phyloP scores from a whole-genome alignment of 495 filamentous ascomycete species.

The Aspergillus sparsus region DNA sequence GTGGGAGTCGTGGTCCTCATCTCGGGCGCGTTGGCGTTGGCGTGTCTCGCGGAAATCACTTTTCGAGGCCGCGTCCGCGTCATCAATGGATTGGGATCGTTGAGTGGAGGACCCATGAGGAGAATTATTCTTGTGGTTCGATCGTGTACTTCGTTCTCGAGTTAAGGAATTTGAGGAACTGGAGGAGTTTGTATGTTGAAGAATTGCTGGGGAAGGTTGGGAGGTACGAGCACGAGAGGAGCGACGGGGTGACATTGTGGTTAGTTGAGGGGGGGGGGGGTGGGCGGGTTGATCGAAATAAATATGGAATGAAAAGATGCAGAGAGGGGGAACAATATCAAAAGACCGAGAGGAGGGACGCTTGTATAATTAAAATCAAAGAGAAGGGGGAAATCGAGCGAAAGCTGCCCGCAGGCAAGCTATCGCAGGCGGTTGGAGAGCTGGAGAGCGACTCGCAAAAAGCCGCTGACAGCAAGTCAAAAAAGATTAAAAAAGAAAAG shows the following conservation, averaged over 20 bases:
- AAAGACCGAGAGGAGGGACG: not conserved
- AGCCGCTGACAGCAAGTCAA: not conserved
- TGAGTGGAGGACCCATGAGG: conserved; percentile 72
- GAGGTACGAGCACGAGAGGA: conserved; percentile 86
- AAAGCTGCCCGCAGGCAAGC: conserved; percentile 25
- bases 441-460: conserved; percentile 26
- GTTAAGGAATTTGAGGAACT: conserved; percentile 70
- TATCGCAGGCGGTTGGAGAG: conserved; percentile 34
- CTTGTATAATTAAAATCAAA: conserved; percentile 8
- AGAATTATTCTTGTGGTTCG: conserved; percentile 69
- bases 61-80: conserved; percentile 55
- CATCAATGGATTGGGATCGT: conserved; percentile 80
- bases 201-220: conserved; percentile 65
- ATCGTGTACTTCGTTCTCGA: conserved; percentile 70
- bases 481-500: not conserved
- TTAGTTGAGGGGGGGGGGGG: conserved; percentile 13
- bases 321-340: conserved; percentile 4
- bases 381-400: conserved; percentile 8
- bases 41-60: conserved; percentile 69
- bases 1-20: conserved; percentile 56
- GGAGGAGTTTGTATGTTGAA: conserved; percentile 73
- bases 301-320: conserved; percentile 6
- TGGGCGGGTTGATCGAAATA: conserved; percentile 19
- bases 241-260: conserved; percentile 73
- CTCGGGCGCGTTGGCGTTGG: conserved; percentile 68